phyloP scores from a whole-genome alignment of 148 eudicot genomes.

The Rhododendron henanense region DNA sequence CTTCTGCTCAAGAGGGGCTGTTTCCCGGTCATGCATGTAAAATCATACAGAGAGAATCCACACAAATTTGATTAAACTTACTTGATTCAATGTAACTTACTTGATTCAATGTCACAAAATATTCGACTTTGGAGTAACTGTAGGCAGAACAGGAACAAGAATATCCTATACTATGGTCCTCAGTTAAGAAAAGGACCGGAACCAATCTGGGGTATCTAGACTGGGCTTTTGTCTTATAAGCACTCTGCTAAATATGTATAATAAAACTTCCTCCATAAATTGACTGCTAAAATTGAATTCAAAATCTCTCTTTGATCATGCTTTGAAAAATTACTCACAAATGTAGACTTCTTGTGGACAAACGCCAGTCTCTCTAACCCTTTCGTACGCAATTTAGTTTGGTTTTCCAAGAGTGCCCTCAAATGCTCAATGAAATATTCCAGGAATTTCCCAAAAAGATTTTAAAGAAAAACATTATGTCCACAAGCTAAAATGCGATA shows the following conservation, averaged over 20 bases:
- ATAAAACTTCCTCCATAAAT: not conserved
- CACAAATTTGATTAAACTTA: not conserved
- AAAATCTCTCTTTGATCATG: not conserved
- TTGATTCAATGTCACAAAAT: not conserved
- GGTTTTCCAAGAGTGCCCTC: not conserved
- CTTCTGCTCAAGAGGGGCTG: not conserved
- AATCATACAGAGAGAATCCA: not conserved
- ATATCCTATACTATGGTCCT: not conserved
- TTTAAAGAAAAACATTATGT: not conserved
- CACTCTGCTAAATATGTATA: not conserved
- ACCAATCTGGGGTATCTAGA: not conserved
- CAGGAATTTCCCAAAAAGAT: not conserved
- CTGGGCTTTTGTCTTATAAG: not conserved
- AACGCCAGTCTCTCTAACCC: not conserved
- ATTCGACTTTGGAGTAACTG: not conserved
- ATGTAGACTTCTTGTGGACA: not conserved
- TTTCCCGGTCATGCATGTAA: not conserved
- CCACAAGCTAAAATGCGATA: not conserved
- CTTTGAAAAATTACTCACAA: not conserved
- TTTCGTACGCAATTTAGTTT: not conserved
- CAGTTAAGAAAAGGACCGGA: not conserved
- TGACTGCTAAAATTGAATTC: constrained; percentile 1
- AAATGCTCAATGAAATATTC: not conserved
- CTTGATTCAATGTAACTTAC: not conserved
- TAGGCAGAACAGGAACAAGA: not conserved